Conservation (phyloP, 1,284 basidiomycete species). For the Cryptococcus amylolentus region DNA sequence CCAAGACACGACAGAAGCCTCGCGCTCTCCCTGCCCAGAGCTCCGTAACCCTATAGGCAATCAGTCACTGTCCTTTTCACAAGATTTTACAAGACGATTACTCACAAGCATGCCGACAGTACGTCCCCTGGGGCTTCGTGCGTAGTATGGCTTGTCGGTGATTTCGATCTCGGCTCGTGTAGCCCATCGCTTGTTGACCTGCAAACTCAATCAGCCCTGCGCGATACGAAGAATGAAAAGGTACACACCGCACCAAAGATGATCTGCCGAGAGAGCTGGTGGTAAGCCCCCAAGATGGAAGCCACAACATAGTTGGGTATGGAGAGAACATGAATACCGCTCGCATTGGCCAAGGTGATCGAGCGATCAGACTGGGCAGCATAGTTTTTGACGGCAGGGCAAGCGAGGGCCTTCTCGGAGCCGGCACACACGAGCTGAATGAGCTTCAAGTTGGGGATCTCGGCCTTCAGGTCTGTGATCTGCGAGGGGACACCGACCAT, state of each 20-base stretch:
- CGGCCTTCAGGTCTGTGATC: neutral
- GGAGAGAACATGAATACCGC: neutral
- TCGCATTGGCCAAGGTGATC: neutral
- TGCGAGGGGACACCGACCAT: neutral
- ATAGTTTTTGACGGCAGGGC: neutral
- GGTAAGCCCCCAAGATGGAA: neutral
- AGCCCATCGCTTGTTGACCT: neutral
- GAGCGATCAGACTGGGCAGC: neutral
- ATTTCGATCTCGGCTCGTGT: neutral
- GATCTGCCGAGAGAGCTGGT: neutral
- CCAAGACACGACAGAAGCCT: slow-evolving; percentile 36
- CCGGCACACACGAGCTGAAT: neutral
- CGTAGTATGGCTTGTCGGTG: neutral
- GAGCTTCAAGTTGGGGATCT: neutral
- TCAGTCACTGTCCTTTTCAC: neutral
- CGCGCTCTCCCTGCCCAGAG: slow-evolving; percentile 41
- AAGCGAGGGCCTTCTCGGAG: neutral
- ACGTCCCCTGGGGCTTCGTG: neutral
- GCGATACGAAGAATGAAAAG: neutral
- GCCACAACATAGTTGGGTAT: neutral
- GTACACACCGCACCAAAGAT: neutral
- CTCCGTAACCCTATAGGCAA: slow-evolving; percentile 22
- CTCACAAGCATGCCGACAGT: neutral
- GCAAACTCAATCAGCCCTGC: neutral
- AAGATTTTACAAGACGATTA: neutral